These are phyloP conservation scores for Penicillium sp. DNA, from an alignment of 2,329 filamentous ascomycete species.

Conservation along the genomic window DNA sequence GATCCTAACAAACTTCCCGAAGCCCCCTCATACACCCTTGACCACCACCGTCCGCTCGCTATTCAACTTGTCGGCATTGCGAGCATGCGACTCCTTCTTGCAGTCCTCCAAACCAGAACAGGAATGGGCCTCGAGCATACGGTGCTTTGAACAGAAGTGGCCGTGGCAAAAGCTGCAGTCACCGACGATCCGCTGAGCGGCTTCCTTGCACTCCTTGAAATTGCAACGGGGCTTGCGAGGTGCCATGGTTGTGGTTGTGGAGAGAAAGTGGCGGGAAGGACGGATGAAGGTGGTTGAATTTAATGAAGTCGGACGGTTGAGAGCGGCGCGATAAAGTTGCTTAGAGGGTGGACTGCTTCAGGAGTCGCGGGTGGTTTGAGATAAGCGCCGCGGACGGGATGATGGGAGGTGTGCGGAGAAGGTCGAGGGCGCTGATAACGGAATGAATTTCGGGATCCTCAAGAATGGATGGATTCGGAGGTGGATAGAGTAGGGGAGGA, in stretches of 20 bases:
- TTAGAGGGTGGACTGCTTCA: slow-evolving; percentile 8
- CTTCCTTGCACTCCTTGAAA: slow-evolving; percentile 85
- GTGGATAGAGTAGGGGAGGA: background rate
- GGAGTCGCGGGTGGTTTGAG: slow-evolving; percentile 16
- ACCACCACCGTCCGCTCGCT: slow-evolving; percentile 92
- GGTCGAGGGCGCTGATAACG: slow-evolving; percentile 8
- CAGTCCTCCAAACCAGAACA: slow-evolving; percentile 93
- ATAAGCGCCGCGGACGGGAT: slow-evolving; percentile 25
- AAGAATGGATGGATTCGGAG: background rate
- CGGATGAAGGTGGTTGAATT: background rate
- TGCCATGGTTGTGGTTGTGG: slow-evolving; percentile 40
- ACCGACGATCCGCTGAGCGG: slow-evolving; percentile 89
- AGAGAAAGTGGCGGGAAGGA: slow-evolving; percentile 5
- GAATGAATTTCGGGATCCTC: background rate
- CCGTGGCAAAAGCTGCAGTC: slow-evolving; percentile 95
- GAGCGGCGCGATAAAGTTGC: slow-evolving; percentile 1
- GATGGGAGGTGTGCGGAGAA: slow-evolving; percentile 13
- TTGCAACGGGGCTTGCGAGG: slow-evolving; percentile 72
- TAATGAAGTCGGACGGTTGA: background rate
- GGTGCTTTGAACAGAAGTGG: slow-evolving; percentile 93
- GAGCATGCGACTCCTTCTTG: slow-evolving; percentile 94
- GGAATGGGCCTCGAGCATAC: slow-evolving; percentile 90
- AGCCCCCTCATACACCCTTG: slow-evolving; percentile 71
- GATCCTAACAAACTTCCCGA: background rate
- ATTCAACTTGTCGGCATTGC: slow-evolving; percentile 90